Evolutionary conservation across 352 stramenopile species (phyloP).

Genomic region (Globisporangium rhizosaccharum): DNA sequence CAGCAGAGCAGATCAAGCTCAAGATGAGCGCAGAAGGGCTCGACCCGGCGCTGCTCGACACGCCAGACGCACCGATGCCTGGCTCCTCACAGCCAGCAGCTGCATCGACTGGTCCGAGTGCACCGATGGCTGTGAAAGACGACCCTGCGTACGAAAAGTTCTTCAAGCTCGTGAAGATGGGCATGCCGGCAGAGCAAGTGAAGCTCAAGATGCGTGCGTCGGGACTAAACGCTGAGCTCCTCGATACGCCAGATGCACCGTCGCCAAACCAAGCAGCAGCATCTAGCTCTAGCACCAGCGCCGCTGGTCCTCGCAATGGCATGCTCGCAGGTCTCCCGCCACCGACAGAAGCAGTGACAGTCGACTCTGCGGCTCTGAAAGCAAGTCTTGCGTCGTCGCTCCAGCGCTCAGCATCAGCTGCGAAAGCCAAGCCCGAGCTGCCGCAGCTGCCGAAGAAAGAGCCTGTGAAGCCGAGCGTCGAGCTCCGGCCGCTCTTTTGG

Average conservation of each 20-base stretch:
- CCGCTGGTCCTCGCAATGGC: slow-evolving; percentile 13
- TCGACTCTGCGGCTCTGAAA: slow-evolving; percentile 56
- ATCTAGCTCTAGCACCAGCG: not conserved
- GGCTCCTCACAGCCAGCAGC: slow-evolving; percentile 17
- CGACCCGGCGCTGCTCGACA: slow-evolving; percentile 89
- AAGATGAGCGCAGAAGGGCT: slow-evolving; percentile 93
- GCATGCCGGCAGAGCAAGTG: slow-evolving; percentile 87
- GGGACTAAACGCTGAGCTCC: slow-evolving; percentile 51
- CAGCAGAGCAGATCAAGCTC: slow-evolving; percentile 90
- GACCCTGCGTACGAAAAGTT: slow-evolving; percentile 93
- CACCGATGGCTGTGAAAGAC: slow-evolving; percentile 83
- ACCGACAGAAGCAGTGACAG: slow-evolving; percentile 59
- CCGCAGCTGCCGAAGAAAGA: slow-evolving; percentile 82
- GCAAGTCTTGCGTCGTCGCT: slow-evolving; percentile 53
- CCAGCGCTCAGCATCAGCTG: slow-evolving; percentile 19
- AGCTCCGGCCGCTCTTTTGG: slow-evolving; percentile 87
- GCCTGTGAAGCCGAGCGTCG: slow-evolving; percentile 80
- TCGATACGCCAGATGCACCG: slow-evolving; percentile 68
- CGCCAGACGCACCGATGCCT: slow-evolving; percentile 74
- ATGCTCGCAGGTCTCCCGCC: slow-evolving; percentile 56
- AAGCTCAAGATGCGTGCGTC: slow-evolving; percentile 90
- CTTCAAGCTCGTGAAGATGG: slow-evolving; percentile 93
- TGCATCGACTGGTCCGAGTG: slow-evolving; percentile 2
- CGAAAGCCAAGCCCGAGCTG: slow-evolving; percentile 53
- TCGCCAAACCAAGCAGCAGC: slow-evolving; percentile 47